Percentiles rank a stretch among this genome's conserved stretches.
phyloP scores from a whole-genome alignment of 257 asterid species.

The Capsicum chinense region DNA sequence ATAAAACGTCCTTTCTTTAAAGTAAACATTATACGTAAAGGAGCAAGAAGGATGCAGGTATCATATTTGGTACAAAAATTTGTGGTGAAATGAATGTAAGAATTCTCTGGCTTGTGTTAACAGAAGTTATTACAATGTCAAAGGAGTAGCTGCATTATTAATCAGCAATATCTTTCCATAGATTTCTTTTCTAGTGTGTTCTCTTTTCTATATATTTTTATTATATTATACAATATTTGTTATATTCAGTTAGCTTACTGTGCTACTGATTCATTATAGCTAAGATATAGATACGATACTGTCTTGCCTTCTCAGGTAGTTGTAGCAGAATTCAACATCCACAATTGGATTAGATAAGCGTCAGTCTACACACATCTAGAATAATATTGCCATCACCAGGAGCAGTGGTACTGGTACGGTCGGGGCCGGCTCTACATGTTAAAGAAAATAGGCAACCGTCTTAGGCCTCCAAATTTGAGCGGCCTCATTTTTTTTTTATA shows the following conservation, averaged over 20 bases:
- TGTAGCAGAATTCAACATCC: neutral
- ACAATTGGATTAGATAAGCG: neutral
- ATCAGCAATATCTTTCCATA: neutral
- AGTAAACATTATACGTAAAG: too few species aligned
- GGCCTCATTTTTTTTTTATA: too few species aligned
- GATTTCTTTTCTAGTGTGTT: constrained; percentile 5
- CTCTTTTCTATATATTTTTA: neutral
- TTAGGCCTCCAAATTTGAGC: too few species aligned
- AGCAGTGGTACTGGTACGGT: too few species aligned
- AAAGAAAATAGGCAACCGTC: too few species aligned
- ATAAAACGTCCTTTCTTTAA: too few species aligned
- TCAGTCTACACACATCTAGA: neutral
- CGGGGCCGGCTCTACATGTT: too few species aligned
- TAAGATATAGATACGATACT: too few species aligned
- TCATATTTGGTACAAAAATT: too few species aligned
- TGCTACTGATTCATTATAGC: neutral
- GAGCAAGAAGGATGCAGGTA: too few species aligned
- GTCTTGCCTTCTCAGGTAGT: neutral
- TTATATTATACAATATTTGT: neutral
- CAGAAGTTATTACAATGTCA: neutral
- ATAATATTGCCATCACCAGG: neutral
- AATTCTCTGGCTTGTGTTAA: neutral
- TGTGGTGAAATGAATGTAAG: neutral
- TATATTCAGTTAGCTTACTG: neutral
- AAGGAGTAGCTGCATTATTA: constrained; percentile 22